Conservation (phyloP, 331 rosid species). For the Pyrus hybrid region DNA sequence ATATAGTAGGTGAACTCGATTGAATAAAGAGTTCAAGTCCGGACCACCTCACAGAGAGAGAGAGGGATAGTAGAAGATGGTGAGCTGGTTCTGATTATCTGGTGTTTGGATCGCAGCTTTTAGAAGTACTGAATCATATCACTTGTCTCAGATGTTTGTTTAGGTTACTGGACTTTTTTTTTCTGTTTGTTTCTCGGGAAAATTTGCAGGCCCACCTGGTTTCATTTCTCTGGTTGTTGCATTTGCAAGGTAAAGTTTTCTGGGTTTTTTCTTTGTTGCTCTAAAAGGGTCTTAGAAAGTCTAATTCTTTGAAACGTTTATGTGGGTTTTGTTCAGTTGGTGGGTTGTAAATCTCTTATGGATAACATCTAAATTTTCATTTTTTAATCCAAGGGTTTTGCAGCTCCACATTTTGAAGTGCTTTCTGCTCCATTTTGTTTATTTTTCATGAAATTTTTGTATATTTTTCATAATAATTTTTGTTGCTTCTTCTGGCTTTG, state of each 20-base stretch:
- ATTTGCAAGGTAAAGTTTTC: constrained; percentile 1
- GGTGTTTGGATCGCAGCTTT: background rate
- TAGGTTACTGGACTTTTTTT: background rate
- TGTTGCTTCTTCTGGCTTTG: no score
- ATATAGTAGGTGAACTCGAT: constrained; percentile 26
- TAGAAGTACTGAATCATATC: background rate
- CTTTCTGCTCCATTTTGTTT: no score
- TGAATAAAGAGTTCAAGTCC: constrained; percentile 46
- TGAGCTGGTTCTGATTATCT: constrained; percentile 23
- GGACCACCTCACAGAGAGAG: constrained; percentile 5
- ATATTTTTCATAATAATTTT: no score
- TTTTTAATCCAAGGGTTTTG: no score
- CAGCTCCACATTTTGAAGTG: no score
- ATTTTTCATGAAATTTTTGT: no score
- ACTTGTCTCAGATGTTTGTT: background rate
- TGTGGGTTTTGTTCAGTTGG: background rate
- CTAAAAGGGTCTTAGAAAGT: background rate
- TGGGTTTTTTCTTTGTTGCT: background rate
- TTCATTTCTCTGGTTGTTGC: constrained; percentile 3
- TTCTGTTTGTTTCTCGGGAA: constrained; percentile 12
- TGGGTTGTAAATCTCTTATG: background rate
- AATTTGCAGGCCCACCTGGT: background rate
- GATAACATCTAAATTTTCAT: background rate
- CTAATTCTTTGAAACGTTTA: background rate
- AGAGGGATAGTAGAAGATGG: constrained; percentile 1